Conservation (phyloP, 192 early-diverging fungal genomes). For the Coemansia sp. region DNA sequence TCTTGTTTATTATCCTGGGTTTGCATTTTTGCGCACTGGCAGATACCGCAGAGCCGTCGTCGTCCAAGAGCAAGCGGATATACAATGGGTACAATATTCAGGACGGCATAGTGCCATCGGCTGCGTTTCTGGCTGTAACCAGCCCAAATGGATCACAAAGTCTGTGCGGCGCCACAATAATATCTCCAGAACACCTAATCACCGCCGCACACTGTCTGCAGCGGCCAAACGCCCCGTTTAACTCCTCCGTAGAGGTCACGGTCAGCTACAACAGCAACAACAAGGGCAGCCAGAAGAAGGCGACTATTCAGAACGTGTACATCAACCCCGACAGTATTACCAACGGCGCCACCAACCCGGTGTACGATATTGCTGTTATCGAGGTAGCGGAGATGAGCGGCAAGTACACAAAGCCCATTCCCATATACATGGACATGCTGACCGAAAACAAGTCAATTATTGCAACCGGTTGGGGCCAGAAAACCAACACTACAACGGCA, state of each 20-base stretch:
- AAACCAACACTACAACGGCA: background rate
- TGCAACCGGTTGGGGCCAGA: constrained; percentile 25
- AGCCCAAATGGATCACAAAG: background rate
- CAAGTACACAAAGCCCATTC: background rate
- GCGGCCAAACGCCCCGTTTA: background rate
- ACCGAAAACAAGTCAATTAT: constrained; percentile 6
- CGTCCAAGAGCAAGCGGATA: constrained; percentile 18
- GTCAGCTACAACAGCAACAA: constrained; percentile 18
- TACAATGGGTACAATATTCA: constrained; percentile 4
- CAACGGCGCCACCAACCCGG: background rate
- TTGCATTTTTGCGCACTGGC: background rate
- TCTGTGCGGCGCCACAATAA: constrained; percentile 24
- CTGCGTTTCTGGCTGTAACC: constrained; percentile 1
- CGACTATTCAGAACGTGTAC: constrained; percentile 5
- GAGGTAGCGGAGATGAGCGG: constrained; percentile 2
- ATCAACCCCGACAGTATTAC: constrained; percentile 2
- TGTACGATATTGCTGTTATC: constrained; percentile 23
- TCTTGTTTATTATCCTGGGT: background rate
- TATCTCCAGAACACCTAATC: constrained; percentile 17
- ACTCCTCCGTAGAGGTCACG: background rate
- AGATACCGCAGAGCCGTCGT: background rate
- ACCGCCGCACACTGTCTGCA: constrained; percentile 29
- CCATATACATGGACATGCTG: constrained; percentile 12
- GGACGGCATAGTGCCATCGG: background rate
- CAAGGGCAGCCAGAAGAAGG: background rate